phyloP scores from a whole-genome alignment of 169 alveolate species.

The Plasmodium gonderi region DNA sequence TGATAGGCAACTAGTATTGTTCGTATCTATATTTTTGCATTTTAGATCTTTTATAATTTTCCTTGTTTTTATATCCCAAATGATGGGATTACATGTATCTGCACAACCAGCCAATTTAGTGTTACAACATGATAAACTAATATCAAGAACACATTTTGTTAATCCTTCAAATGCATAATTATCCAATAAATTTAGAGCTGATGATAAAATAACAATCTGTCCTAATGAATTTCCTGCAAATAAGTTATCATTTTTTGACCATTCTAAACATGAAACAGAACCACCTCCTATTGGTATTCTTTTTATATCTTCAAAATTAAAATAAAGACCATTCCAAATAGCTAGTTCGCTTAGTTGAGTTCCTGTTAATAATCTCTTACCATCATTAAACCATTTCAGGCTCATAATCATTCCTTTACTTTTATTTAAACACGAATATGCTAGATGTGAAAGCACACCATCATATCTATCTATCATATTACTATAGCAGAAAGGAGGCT shows the following conservation, averaged over 20 bases:
- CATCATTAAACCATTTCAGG: conserved; percentile 88
- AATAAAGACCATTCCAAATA: conserved; percentile 89
- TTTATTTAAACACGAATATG: conserved; percentile 59
- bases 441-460: conserved; percentile 54
- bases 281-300: conserved; percentile 89
- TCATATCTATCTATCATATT: conserved; percentile 72
- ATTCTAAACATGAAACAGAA: conserved; percentile 85
- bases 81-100: conserved; percentile 84
- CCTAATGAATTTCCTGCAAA: conserved; percentile 88
- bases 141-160: conserved; percentile 79
- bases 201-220: conserved; percentile 85
- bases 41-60: conserved; percentile 76
- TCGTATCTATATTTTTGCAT: conserved; percentile 83
- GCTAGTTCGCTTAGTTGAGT: conserved; percentile 90
- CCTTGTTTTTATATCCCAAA: conserved; percentile 84
- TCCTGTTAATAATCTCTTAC: conserved; percentile 89
- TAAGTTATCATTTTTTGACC: conserved; percentile 84
- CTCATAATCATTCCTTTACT: conserved; percentile 63
- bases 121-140: conserved; percentile 83
- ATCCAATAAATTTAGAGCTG: conserved; percentile 84
- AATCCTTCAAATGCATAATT: conserved; percentile 85
- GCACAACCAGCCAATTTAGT: conserved; percentile 84
- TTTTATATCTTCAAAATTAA: conserved; percentile 90
- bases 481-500: conserved; percentile 58
- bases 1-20: conserved; percentile 85